Base-by-base conservation (phyloP, 768 basidiomycete species). In the Amanita rubescens region DNA sequence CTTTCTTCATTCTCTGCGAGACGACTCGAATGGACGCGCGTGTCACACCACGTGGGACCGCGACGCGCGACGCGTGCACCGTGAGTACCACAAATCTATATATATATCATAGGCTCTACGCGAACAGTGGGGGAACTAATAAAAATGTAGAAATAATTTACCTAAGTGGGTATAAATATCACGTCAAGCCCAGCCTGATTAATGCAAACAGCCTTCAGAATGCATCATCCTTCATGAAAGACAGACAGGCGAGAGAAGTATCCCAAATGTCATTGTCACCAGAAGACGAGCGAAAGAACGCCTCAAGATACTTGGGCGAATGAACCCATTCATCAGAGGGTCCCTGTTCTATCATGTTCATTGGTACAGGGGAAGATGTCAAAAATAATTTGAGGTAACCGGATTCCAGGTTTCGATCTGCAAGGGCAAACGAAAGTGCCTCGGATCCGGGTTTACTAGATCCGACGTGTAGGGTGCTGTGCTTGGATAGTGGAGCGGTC, bases 321-420 rank as follows among this genome's bases (percentile, higher is more conserved):
- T 54, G 43, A 14, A 56, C 42, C 59, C 59, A 55, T 8, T 58
- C 55, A 24, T 57, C 48, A 4, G 58, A 57, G 8, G 63, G 62
- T 33, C 62, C 63, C 58, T 81, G 78, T 60, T 81, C 79, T 49
- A 81, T 68, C 30, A 76, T 65, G 27, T 68, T 68, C 67, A 82
- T 69, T 6, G 75, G 68, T 8, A 76, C 73, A 45, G 75, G 79
- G 3, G 63, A 67, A 2, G 79, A 77, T 10, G 78, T 79, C 3
- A 82, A 70, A 60, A 82, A 82, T 5, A 83, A 60, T 56, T 84
- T 84, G 55, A 84, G 62, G 61, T 80, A 82, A 9, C 76, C 78
- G 0, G 71, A 73, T 30, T 76, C 73, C 32, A 69, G 65, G 33
- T 70, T 65, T 32, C 67, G 62, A 9, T 71, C 69, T 8, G 64